Conservation (phyloP, 257 asterid species). For the Scutellaria minor region DNA sequence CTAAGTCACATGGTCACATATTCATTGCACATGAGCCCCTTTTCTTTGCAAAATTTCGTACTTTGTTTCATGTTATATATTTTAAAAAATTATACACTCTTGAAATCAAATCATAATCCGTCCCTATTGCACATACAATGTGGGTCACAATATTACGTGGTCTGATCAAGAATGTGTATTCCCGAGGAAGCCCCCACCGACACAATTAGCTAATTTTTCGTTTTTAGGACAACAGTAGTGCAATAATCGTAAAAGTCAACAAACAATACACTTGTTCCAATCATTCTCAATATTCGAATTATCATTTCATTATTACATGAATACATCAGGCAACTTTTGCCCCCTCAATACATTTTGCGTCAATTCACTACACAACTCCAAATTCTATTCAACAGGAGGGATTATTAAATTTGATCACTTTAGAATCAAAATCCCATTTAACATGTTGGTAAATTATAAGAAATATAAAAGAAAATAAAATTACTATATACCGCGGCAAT, state of each 20-base stretch:
- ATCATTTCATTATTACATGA: slow-evolving; percentile 1
- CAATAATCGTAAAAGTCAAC: background rate
- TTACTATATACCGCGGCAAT: background rate
- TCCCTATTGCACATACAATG: background rate
- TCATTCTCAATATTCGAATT: background rate
- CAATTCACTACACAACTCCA: background rate
- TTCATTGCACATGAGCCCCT: background rate
- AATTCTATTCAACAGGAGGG: background rate
- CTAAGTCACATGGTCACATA: slow-evolving; percentile 16
- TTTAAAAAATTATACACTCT: too few relatives aligned
- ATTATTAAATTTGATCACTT: slow-evolving; percentile 4
- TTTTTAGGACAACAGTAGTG: too few relatives aligned
- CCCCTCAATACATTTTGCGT: background rate
- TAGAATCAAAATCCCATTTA: background rate
- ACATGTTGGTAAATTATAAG: background rate
- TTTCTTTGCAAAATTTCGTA: too few relatives aligned
- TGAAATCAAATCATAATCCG: too few relatives aligned
- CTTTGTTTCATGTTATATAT: too few relatives aligned
- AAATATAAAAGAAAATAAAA: background rate
- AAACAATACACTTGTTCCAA: background rate
- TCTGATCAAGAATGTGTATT: background rate
- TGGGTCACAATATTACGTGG: slow-evolving; percentile 8
- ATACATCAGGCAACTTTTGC: background rate
- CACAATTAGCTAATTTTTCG: background rate
- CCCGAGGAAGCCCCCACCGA: background rate